Evolutionary conservation across 2,329 filamentous ascomycete genomes (phyloP), one percentile per base, ranked within the genome.

Genomic region (Hypoxylon sp.): DNA sequence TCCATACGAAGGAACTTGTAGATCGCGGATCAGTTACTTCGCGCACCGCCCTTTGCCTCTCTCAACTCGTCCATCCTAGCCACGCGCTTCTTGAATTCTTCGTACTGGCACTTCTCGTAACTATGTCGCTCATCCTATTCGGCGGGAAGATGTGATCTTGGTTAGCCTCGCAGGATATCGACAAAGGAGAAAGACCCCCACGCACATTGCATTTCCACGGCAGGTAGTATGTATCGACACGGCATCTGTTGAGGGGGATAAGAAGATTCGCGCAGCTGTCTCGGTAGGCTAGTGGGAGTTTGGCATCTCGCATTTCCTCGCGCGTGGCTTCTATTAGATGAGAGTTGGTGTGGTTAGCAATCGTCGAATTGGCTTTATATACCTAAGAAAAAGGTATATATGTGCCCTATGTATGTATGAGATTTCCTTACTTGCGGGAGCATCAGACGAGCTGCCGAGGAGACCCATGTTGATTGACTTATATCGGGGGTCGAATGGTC

Each of bases 61-160:
- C 94, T 89, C 79, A 99, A 84, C 86, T 99, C 94, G 77, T 98
- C 90, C 96, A 99, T 99, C 90, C 97, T 98, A 79, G 92, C 93
- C 73, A 99, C 96, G 66, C 96, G 91, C 88, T 95, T 94, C 90
- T 97, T 97, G 87, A 99, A 99, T 81, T 98, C 96, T 73, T 92
- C 92, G 83, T 99, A 99, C 80, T 99, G 96, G 89, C 96, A 99
- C 83, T 98, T 98, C 81, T 99, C 96, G 87, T 99, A 99, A 78
- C 91, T 92, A 84, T 99, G 96, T 85, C 96, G 88, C 87, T 99
- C 96, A 81, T 94, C 90, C 96, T 98, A 79, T 66, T 64, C 39
- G 33, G n/a, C 5, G 39, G 13, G 10, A 31, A 44, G 6, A 50
- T 0, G 3, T 31, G 10, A 54, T 13, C 22, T 33, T 33, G 44